Evolutionary conservation across 257 asterid genomes (phyloP), one percentile per base, ranked within the genome.

Genomic region (Solanum clarkiae): DNA sequence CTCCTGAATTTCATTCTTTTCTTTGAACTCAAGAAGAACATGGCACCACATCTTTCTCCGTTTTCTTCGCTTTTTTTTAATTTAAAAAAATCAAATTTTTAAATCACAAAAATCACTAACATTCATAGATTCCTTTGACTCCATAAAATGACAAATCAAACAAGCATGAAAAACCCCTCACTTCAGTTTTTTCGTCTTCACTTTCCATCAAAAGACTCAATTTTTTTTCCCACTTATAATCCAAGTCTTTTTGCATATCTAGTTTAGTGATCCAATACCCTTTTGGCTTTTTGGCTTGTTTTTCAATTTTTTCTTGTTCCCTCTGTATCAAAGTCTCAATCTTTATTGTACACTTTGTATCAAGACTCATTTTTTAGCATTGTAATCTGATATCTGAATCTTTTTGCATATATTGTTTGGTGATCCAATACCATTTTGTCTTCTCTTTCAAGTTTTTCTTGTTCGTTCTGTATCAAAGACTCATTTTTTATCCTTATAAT

Each of bases 21-120:
- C 86, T 80, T 87, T 79, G 81, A 71, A 71, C 68, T 57, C 84
- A 74, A 47, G 89, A 90, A 85, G 89, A 90, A 85, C 88, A 88
- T 88, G 90, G 88, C 92, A 86, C 88, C 84, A 22, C 87, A 87
- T 55, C 87, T 84, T 75, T 84, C 86, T 60, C 89, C 90, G 59
- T 70, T 68, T 72, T 88, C 84, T 16, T 83, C 86, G 87, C 86
- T 26, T 65, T 66, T 8, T 14, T 24, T 53, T 8, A 6, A 6
- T 13, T 32, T 36, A 36, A 62, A 82, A 74, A n/a, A 7, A 49
- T 49, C 40, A 63, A 47, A 2, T 49, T 65, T 83, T 74, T 13
- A 49, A 47, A 29, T 57, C 51, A 83, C 63, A 54, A 32, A 60
- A 47, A 18, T 72, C 51, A 83, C 44, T 54, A 32, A 60, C 47